Percentiles rank a stretch among this genome's conserved stretches.
phyloP scores from a whole-genome alignment of 2,329 filamentous ascomycete species.

The Pyricularia sp. region DNA sequence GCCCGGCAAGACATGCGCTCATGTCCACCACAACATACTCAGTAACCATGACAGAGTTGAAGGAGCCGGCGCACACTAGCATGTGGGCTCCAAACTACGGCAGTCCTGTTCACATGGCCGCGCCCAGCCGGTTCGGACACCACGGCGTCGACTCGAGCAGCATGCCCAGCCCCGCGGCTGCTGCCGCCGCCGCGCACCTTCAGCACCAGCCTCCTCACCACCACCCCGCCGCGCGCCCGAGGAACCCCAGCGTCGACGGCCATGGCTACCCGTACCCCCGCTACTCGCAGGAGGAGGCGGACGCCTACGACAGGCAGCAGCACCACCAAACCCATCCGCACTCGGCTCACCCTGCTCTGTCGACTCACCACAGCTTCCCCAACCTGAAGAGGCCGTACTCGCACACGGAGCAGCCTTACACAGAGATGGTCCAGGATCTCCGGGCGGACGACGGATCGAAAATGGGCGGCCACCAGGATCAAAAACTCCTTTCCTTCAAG shows the following conservation, averaged over 20 bases:
- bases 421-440: slow-evolving; percentile 52
- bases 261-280: slow-evolving; percentile 38
- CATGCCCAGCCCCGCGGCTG: background rate
- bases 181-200: background rate
- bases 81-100: slow-evolving; percentile 48
- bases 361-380: slow-evolving; percentile 42
- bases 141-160: slow-evolving; percentile 35
- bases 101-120: slow-evolving; percentile 42
- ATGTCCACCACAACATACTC: slow-evolving; percentile 55
- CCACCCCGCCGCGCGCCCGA: slow-evolving; percentile 37
- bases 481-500: slow-evolving; percentile 51
- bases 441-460: slow-evolving; percentile 45
- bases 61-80: slow-evolving; percentile 48
- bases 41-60: slow-evolving; percentile 55
- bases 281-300: slow-evolving; percentile 44
- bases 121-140: slow-evolving; percentile 30
- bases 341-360: slow-evolving; percentile 28
- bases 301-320: slow-evolving; percentile 41
- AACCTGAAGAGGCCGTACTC: slow-evolving; percentile 50
- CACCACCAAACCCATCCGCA: slow-evolving; percentile 13
- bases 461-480: slow-evolving; percentile 48
- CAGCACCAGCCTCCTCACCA: slow-evolving; percentile 17
- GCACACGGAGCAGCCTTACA: slow-evolving; percentile 46
- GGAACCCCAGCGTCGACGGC: slow-evolving; percentile 36
- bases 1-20: slow-evolving; percentile 34